Evolutionary conservation across 2,329 filamentous ascomycete species (phyloP), one percentile per base, ranked within the genome.

Genomic region (Ascochyta koolunga): DNA sequence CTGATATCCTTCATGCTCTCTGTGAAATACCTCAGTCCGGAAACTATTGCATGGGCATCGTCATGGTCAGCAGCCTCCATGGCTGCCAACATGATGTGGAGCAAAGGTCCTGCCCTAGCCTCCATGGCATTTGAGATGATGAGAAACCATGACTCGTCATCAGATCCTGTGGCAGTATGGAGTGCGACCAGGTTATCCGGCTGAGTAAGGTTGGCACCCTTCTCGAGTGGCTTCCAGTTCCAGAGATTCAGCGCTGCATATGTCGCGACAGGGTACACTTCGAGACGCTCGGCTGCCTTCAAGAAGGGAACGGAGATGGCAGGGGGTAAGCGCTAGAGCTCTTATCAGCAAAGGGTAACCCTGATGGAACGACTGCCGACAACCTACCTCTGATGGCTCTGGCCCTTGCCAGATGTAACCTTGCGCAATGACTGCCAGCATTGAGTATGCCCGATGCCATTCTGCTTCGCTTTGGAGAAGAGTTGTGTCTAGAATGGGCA

Each of bases 331-430:
- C 61, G 59, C 69, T 74, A 22, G 16, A 21, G 13, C 11, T 3
- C 21, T 18, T 15, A 29, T 69, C 18, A 70, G 59, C 19, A 46
- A 36, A 29, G 25, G 22, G n/a, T 25, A 6, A 16, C 35, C 33
- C 29, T 19, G 18, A 4, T 1, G 11, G 9, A 11, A 22, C 4
- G 8, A 15, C 1, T 24, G 19, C 16, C 33, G 13, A 32, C 5
- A 5, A 47, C 76, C 64, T 66, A 91, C 89, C 76, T 93, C 86
- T 56, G 83, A 82, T 8, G 90, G 86, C 47, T 79, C 81, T 19
- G 87, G 82, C 5, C 88, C 89, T 41, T 89, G 88, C 91, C 91
- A 96, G 13, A 95, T 85, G 70, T 93, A 92, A 8, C 83, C 86
- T 71, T 96, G 89, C 0, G 89, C 81, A 43, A 93, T 79, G 60